Evolutionary conservation across 1,284 basidiomycete genomes (phyloP).

Genomic region (Volvariella volvacea): DNA sequence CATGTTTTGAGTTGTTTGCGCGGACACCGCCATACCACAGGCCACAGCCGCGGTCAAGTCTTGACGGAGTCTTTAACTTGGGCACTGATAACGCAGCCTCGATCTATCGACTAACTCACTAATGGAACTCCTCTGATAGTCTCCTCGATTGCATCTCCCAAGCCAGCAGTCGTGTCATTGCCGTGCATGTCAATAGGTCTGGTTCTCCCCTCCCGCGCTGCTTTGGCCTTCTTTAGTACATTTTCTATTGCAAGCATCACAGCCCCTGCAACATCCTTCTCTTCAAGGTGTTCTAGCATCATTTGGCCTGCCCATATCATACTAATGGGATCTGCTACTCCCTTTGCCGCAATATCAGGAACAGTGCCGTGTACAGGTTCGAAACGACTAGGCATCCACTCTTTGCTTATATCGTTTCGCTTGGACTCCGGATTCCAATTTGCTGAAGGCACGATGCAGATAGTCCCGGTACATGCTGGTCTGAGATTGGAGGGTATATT

Average conservation of each 20-base stretch:
- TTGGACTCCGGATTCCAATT: slow-evolving; percentile 45
- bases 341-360: slow-evolving; percentile 69
- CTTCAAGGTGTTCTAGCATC: slow-evolving; percentile 48
- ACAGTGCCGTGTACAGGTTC: slow-evolving; percentile 60
- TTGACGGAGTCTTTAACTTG: too few relatives aligned
- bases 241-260: slow-evolving; percentile 45
- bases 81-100: too few relatives aligned
- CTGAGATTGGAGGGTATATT: slow-evolving; percentile 52
- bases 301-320: slow-evolving; percentile 55
- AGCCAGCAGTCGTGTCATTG: slow-evolving; percentile 24
- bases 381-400: slow-evolving; percentile 38
- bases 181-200: slow-evolving; percentile 28
- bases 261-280: slow-evolving; percentile 40
- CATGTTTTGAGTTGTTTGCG: too few relatives aligned
- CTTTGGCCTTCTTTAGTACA: too few relatives aligned
- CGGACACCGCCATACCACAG: too few relatives aligned
- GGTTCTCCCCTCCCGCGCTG: slow-evolving; percentile 18
- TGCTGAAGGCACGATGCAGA: slow-evolving; percentile 51
- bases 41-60: too few relatives aligned
- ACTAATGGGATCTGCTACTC: slow-evolving; percentile 73
- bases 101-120: too few relatives aligned
- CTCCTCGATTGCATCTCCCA: slow-evolving; percentile 23
- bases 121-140: slow-evolving; percentile 11
- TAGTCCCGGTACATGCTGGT: slow-evolving; percentile 49
- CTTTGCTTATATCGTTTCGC: slow-evolving; percentile 14